Evolutionary conservation across 2,329 filamentous ascomycete species (phyloP), one percentile per base, ranked within the genome.

Genomic region (Aspergillus fructus): DNA sequence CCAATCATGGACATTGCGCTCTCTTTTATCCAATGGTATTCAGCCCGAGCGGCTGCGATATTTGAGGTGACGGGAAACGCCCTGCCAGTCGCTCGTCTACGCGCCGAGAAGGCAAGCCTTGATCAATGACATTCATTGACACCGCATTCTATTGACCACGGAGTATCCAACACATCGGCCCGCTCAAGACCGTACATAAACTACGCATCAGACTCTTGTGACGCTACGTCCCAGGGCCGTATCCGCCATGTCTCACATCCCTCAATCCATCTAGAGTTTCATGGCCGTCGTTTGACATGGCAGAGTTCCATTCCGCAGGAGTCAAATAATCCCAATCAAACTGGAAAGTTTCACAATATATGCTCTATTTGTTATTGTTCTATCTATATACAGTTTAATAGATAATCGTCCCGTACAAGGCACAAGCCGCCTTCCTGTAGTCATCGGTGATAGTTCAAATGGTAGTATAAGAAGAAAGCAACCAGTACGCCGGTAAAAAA

Each of bases 211-310:
- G 3, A 24, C n/a, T 23, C 17, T 17, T 34, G 15, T 41, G 6
- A 56, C 19, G n/a, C 27, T 45, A 21, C 41, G 7, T 30, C 30
- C 45, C 41, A n/a, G 49, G 43, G 48, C 15, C 15, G 7, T 27
- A 11, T 24, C 33, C 19, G 50, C 34, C 49, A 54, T 56, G 60
- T 62, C 56, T 62, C 52, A 60, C 40, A 30, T 47, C 49, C 41
- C 33, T 21, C 55, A 53, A 53, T 37, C 43, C 39, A 30, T 49
- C 21, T 46, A 33, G 41, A 37, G 48, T 27, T 19, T 17, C 21
- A 30, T 53, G n/a, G 54, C 21, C 24, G 21, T 34, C 33, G 42
- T 51, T 48, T 39, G 34, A 56, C 45, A 51, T 48, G 54, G 37
- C 54, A 45, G 34, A 24, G 27, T 33, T 40, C 39, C 33, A 19